phyloP scores from a whole-genome alignment of 352 stramenopile species.

The Globisporangium takayamanum region DNA sequence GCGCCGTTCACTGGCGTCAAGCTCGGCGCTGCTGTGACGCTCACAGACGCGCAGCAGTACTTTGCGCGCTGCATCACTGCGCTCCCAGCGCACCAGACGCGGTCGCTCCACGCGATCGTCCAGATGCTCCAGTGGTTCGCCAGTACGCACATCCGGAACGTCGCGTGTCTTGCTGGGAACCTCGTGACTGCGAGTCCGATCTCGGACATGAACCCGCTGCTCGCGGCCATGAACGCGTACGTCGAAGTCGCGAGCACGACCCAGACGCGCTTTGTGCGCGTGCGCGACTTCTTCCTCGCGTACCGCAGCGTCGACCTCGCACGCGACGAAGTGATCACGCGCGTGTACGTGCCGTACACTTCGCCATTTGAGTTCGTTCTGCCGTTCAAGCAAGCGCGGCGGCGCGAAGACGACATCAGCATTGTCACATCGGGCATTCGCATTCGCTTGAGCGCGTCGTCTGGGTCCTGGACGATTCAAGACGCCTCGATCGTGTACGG shows the following conservation, averaged over 20 bases:
- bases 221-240: constrained; percentile 82
- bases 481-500: constrained; percentile 56
- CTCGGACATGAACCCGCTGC: constrained; percentile 96
- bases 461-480: constrained; percentile 73
- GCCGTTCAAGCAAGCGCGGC: constrained; percentile 94
- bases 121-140: constrained; percentile 97
- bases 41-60: constrained; percentile 67
- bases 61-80: constrained; percentile 31
- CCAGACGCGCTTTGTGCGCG: constrained; percentile 35
- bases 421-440: constrained; percentile 95
- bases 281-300: constrained; percentile 92
- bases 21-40: constrained; percentile 74
- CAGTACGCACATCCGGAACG: constrained; percentile 96
- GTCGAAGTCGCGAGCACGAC: constrained; percentile 47
- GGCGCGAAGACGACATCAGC: constrained; percentile 96
- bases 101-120: constrained; percentile 48
- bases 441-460: constrained; percentile 61
- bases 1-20: constrained; percentile 55
- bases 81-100: constrained; percentile 36
- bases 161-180: constrained; percentile 94
- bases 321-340: constrained; percentile 88
- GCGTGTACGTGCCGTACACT: constrained; percentile 86
- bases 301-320: constrained; percentile 92
- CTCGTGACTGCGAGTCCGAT: constrained; percentile 96
- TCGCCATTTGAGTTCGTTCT: constrained; percentile 90